phyloP scores from a whole-genome alignment of 352 stramenopile species.

The Phytophthora cryptogea region DNA sequence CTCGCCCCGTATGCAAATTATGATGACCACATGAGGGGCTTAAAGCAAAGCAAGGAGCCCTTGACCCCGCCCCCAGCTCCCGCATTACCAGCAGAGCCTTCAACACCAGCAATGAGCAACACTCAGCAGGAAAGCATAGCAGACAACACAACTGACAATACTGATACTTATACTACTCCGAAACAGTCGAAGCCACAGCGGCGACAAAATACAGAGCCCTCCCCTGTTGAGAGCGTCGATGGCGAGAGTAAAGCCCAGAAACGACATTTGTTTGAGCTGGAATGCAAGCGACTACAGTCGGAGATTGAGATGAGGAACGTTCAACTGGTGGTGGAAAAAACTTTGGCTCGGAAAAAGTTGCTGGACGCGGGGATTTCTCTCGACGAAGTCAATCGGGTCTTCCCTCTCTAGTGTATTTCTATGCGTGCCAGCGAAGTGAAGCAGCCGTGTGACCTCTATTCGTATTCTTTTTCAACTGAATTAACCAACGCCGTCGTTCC shows the following conservation, averaged over 20 bases:
- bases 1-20: conserved; percentile 36
- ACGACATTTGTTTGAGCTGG: conserved; percentile 50
- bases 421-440: too few species aligned
- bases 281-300: conserved; percentile 51
- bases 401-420: conserved; percentile 33
- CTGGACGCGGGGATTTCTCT: conserved; percentile 48
- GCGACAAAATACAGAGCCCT: conserved; percentile 15
- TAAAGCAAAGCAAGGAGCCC: conserved; percentile 3
- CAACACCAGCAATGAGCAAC: conserved; percentile 2
- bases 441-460: too few species aligned
- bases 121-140: background rate
- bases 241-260: conserved; percentile 42
- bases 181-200: conserved; percentile 1
- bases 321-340: conserved; percentile 55
- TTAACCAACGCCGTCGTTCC: too few species aligned
- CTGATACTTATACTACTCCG: conserved; percentile 5
- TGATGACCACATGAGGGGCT: conserved; percentile 19
- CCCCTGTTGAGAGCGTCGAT: conserved; percentile 4
- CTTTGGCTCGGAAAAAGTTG: conserved; percentile 50
- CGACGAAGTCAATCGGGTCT: conserved; percentile 49
- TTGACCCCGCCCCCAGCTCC: background rate
- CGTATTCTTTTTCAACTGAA: too few species aligned
- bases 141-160: background rate
- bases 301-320: conserved; percentile 57
- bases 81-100: background rate